Conservation (phyloP, 495 filamentous ascomycete species). For the Penicillium malachiteum region DNA sequence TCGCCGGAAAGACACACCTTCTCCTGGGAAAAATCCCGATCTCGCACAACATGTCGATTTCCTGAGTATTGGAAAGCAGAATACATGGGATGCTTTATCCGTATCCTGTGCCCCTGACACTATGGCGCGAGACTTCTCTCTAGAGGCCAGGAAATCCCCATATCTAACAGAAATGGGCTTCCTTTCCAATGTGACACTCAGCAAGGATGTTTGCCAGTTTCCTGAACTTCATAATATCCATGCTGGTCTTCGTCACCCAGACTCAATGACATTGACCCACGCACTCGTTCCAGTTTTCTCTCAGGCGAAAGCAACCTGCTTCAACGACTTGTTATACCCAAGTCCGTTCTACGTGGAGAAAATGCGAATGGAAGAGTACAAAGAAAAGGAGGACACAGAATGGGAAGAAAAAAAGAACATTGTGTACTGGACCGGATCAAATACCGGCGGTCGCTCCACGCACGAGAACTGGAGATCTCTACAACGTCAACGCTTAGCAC, state of each 20-base stretch:
- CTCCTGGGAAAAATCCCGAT: not conserved
- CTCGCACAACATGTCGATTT: conserved; percentile 3
- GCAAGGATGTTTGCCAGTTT: conserved; percentile 15
- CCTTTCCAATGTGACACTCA: conserved; percentile 15
- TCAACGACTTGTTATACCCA: conserved; percentile 17
- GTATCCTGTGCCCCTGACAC: conserved; percentile 19
- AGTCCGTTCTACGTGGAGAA: conserved; percentile 13
- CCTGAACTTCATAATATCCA: conserved; percentile 17
- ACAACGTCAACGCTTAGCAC: conserved; percentile 9
- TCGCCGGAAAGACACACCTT: conserved; percentile 1
- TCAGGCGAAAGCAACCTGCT: conserved; percentile 14
- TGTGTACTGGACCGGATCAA: conserved; percentile 48
- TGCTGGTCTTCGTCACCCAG: conserved; percentile 13
- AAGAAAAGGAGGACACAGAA: not conserved
- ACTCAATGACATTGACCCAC: conserved; percentile 13
- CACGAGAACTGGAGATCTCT: conserved; percentile 10
- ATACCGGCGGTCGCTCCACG: conserved; percentile 34
- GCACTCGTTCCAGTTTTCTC: conserved; percentile 19
- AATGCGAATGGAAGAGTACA: not conserved
- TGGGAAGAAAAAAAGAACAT: conserved; percentile 16
- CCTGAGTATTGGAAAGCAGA: conserved; percentile 12
- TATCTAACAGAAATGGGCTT: conserved; percentile 8
- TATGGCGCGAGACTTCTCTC: conserved; percentile 6
- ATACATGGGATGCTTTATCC: conserved; percentile 16
- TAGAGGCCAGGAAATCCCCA: conserved; percentile 5